A percentile compares a stretch with the other conserved stretches of the same genome.
These are phyloP conservation scores for Dactylonectria macrodidyma DNA, from an alignment of 2,329 filamentous ascomycete species.

Conservation along the genomic window DNA sequence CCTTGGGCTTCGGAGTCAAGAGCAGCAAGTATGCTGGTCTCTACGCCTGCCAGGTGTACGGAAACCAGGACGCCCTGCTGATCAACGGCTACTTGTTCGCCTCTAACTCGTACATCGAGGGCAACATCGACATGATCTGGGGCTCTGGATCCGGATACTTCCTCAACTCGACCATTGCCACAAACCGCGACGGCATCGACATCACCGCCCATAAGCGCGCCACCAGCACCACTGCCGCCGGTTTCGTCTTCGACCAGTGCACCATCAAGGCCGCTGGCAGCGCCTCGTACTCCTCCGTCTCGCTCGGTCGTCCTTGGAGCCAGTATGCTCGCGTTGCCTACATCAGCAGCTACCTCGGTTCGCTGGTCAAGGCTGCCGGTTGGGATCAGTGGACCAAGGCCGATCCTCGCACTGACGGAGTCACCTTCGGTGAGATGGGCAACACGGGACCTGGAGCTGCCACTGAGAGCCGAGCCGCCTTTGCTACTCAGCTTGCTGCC, in stretches of 20 bases:
- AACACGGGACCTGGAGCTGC: constrained; percentile 41
- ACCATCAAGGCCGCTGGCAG: constrained; percentile 47
- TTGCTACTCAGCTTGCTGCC: constrained; percentile 34
- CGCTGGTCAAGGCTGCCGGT: constrained; percentile 31
- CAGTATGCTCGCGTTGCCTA: constrained; percentile 43
- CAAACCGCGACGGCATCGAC: constrained; percentile 49
- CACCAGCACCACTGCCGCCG: constrained; percentile 53
- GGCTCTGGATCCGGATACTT: constrained; percentile 62
- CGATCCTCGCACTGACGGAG: constrained; percentile 39
- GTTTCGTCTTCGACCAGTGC: constrained; percentile 54
- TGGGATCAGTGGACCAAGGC: constrained; percentile 42
- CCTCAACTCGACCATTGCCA: constrained; percentile 51
- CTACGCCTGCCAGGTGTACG: constrained; percentile 62
- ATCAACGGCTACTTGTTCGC: constrained; percentile 64
- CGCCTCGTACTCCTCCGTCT: constrained; percentile 41
- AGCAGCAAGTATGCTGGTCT: constrained; percentile 50
- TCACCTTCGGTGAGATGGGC: constrained; percentile 41
- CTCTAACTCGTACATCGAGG: constrained; percentile 59
- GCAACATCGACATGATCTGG: constrained; percentile 64
- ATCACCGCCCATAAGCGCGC: constrained; percentile 56
- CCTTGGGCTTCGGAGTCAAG: constrained; percentile 61
- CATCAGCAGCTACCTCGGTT: constrained; percentile 36
- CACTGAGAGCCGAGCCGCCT: constrained; percentile 38
- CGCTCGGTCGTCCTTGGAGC: constrained; percentile 43
- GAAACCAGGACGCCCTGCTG: constrained; percentile 67